Base-by-base conservation (phyloP, 768 basidiomycete species). In the Sarcodon sp. region DNA sequence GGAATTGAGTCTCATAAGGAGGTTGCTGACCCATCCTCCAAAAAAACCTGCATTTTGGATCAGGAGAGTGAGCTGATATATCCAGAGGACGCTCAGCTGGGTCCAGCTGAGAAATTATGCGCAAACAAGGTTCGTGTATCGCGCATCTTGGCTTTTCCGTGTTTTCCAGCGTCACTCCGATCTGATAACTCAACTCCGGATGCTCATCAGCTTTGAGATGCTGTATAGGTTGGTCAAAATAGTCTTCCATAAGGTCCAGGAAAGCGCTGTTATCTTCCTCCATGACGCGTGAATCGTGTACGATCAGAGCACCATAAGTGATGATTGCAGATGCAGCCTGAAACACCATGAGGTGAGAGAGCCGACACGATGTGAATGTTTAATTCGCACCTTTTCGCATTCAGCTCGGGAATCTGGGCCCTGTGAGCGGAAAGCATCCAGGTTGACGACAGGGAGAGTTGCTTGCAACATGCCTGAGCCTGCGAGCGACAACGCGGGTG, bases 21-120 rank as follows among this genome's bases (percentile, higher is more conserved):
- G 86, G 85, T 11, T 64, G 66, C 49, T 77, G 73, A 52, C 71
- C 70, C 87, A 90, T 88, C 58, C 73, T 84, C 81, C 85, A 90
- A 66, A 91, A 91, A 69, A 90, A 96, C 52, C 93, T 75, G 61
- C 89, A 94, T 64, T 98, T 98, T 0, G 93, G 93, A 62, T 98
- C 93, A 1, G 90, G 87, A 6, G 76, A 71, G 53, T 88, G 84
- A 6, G 72, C 83, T 27, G 71, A 69, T 49, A 87, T 80, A 62
- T 98, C 93, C 45, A 98, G 63, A 6, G 93, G 93, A 32, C 93
- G 66, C 58, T 98, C 88, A 0, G 73, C 64, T 3, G 81, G 80
- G 35, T 86, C 86, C 18, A 98, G 70, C 3, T 68, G 68, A 45
- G 76, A 75, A 54, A 97, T 97, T 50, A 97, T 71, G 36, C 70